Percentiles rank a stretch among this genome's conserved stretches.
Conservation (phyloP, 805 yeast species). For the Candida ipomoeae region DNA sequence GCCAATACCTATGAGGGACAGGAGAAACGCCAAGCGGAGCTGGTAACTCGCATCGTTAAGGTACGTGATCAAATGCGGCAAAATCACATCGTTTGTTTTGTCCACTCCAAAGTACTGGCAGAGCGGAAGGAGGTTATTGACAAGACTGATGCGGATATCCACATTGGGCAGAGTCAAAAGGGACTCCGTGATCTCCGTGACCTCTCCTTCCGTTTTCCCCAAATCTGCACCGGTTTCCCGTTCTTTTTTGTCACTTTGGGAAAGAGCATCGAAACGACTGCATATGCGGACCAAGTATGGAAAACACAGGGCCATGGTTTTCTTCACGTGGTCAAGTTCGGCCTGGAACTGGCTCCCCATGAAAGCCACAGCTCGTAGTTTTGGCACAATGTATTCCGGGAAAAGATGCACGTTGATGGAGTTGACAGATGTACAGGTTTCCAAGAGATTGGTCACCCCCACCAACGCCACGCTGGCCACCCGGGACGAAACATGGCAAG, state of each 20-base stretch:
- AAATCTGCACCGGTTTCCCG: too few species aligned
- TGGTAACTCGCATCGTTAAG: slow-evolving; percentile 72
- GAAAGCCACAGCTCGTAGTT: slow-evolving; percentile 35
- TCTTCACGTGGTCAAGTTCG: slow-evolving; percentile 38
- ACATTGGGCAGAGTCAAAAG: slow-evolving; percentile 67
- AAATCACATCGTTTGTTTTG: slow-evolving; percentile 79
- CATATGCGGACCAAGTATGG: slow-evolving; percentile 70
- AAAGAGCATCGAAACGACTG: slow-evolving; percentile 38
- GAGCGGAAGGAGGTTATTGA: slow-evolving; percentile 68
- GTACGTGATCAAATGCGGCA: slow-evolving; percentile 89
- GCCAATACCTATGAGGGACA: slow-evolving; percentile 67
- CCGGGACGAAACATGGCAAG: slow-evolving; percentile 39
- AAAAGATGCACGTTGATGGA: slow-evolving; percentile 75
- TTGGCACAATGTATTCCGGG: slow-evolving; percentile 78
- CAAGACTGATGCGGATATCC: slow-evolving; percentile 63
- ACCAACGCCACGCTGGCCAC: slow-evolving; percentile 67
- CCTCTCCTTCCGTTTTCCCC: slow-evolving; percentile 25
- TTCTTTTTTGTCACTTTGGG: slow-evolving; percentile 18
- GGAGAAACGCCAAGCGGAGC: slow-evolving; percentile 66
- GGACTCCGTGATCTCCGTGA: slow-evolving; percentile 62
- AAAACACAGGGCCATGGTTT: slow-evolving; percentile 66
- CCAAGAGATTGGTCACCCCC: slow-evolving; percentile 62
- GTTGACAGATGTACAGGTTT: slow-evolving; percentile 58
- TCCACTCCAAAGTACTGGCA: slow-evolving; percentile 84
- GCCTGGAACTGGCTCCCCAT: slow-evolving; percentile 26